Percentiles rank a stretch among this genome's conserved stretches.
Evolutionary conservation across 345 rosid species (phyloP).

Genomic region (Syzygium oleosum): DNA sequence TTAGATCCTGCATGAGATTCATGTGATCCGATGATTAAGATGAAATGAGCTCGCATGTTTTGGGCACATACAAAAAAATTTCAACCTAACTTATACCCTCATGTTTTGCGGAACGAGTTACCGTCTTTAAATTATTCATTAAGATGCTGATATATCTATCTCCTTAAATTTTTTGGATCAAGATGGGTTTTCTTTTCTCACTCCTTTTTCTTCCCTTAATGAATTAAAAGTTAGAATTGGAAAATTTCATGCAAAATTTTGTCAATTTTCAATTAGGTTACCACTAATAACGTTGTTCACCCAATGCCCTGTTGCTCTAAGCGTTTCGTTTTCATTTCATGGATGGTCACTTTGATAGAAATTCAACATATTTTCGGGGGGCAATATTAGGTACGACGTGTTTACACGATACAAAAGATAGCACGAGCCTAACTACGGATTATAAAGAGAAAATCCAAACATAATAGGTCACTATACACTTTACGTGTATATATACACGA

Average conservation of each 20-base stretch:
- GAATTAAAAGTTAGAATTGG: background rate
- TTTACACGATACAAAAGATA: background rate
- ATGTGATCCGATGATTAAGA: accelerated
- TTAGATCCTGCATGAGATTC: background rate
- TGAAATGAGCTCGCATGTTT: accelerated
- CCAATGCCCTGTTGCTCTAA: background rate
- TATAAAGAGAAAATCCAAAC: background rate
- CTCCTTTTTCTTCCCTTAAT: background rate
- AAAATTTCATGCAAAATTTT: background rate
- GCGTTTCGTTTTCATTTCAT: background rate
- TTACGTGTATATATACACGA: no score
- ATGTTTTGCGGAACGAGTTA: no score
- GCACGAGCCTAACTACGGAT: background rate
- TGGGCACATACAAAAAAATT: background rate
- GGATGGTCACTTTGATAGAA: background rate
- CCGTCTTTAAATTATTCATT: no score
- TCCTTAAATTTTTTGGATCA: no score
- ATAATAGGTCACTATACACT: background rate
- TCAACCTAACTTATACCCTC: background rate
- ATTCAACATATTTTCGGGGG: background rate
- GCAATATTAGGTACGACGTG: background rate
- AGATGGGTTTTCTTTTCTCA: background rate
- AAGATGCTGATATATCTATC: background rate
- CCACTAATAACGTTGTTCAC: background rate
- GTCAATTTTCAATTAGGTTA: background rate